Conservation (phyloP, 2,329 filamentous ascomycete genomes). For the Botrytis tulipae region DNA sequence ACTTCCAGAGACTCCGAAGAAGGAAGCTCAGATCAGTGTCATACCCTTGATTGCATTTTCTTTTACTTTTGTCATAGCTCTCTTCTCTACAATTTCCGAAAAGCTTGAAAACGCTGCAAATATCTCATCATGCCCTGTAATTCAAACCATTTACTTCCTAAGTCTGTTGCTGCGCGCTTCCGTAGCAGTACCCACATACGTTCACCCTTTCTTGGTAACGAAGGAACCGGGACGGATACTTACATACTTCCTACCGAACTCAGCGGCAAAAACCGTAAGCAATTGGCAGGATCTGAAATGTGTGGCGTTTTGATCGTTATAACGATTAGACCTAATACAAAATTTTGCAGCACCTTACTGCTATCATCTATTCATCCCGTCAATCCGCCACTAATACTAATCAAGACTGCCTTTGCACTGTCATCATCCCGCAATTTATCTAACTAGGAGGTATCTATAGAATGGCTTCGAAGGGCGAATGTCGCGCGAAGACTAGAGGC, state of each 20-base stretch:
- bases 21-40: slow-evolving; percentile 24
- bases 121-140: background rate
- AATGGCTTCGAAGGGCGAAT: background rate
- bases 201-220: slow-evolving; percentile 14
- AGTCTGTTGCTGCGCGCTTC: background rate
- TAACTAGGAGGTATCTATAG: too few species aligned
- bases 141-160: background rate
- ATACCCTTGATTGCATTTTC: background rate
- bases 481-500: background rate
- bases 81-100: background rate
- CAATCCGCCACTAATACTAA: too few species aligned
- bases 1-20: slow-evolving; percentile 30
- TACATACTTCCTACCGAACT: slow-evolving; percentile 15
- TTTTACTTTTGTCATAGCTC: slow-evolving; percentile 9
- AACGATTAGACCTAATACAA: too few species aligned
- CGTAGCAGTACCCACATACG: background rate
- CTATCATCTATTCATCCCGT: background rate
- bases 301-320: background rate
- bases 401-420: background rate
- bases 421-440: background rate
- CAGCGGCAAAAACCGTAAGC: background rate
- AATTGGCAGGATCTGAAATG: background rate
- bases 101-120: background rate
- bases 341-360: background rate
- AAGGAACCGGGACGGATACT: background rate